Evolutionary conservation across 2,329 filamentous ascomycete species (phyloP).

Genomic region (Exophiala bonariae): DNA sequence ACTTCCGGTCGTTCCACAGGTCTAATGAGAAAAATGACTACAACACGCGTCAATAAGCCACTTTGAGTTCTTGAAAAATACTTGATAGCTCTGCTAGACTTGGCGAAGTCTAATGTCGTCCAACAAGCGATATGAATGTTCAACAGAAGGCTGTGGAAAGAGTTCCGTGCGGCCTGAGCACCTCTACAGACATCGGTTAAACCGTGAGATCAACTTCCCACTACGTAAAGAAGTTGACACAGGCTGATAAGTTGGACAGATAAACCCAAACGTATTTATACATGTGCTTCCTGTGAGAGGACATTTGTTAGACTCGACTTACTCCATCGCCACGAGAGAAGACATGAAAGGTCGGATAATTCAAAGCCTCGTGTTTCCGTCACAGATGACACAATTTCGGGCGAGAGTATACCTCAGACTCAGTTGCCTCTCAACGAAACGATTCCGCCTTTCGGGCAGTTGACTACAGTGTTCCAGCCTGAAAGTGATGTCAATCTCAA

Average conservation of each 20-base stretch:
- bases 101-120: constrained; percentile 6
- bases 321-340: constrained; percentile 29
- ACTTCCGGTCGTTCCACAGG: too few species aligned
- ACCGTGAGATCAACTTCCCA: constrained; percentile 4
- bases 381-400: constrained; percentile 19
- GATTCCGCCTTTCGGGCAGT: too few species aligned
- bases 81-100: too few species aligned
- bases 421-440: too few species aligned
- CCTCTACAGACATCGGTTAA: constrained; percentile 12
- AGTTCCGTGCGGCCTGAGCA: constrained; percentile 15
- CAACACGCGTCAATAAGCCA: too few species aligned
- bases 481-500: too few species aligned
- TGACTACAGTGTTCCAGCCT: too few species aligned
- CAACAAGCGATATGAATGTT: constrained; percentile 10
- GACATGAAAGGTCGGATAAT: constrained; percentile 32
- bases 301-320: constrained; percentile 30
- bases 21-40: too few species aligned
- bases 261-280: not conserved
- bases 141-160: constrained; percentile 10
- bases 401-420: constrained; percentile 15
- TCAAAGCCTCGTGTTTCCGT: too few species aligned
- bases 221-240: not conserved
- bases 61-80: too few species aligned
- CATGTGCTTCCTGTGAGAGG: constrained; percentile 24
- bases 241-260: too few species aligned